Conservation (phyloP, 1,139 yeast species). For the Suzukiozyma palmioleophila region DNA sequence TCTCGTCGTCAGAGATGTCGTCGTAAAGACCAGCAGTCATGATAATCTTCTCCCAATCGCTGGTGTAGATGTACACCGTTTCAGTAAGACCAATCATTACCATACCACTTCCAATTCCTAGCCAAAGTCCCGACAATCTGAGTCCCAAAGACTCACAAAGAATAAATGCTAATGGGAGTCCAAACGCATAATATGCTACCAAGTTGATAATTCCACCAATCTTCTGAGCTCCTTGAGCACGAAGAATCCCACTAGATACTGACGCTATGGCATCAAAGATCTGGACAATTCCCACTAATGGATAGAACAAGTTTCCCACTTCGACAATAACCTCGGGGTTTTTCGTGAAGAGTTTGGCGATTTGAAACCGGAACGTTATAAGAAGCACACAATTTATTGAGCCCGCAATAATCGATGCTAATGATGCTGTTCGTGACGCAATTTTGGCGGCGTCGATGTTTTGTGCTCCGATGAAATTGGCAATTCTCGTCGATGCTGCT, state of each 20-base stretch:
- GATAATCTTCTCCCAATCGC: constrained; percentile 41
- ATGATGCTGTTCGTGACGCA: constrained; percentile 62
- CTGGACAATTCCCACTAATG: constrained; percentile 69
- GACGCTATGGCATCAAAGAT: constrained; percentile 79
- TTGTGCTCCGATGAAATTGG: constrained; percentile 81
- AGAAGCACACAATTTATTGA: constrained; percentile 50
- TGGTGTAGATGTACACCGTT: constrained; percentile 29
- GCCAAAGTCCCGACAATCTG: constrained; percentile 74
- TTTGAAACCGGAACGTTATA: constrained; percentile 45
- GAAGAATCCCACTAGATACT: constrained; percentile 75
- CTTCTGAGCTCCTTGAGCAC: constrained; percentile 86
- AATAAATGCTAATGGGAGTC: constrained; percentile 60
- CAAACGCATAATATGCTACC: constrained; percentile 63
- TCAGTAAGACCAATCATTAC: constrained; percentile 64
- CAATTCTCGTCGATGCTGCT: constrained; percentile 82
- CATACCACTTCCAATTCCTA: constrained; percentile 81
- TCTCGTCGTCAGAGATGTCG: constrained; percentile 2
- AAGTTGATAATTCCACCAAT: constrained; percentile 79
- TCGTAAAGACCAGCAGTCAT: constrained; percentile 21
- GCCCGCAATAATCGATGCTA: constrained; percentile 57
- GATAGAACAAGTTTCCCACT: constrained; percentile 50
- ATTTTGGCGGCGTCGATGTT: constrained; percentile 57
- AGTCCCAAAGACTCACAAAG: constrained; percentile 54
- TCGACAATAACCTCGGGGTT: constrained; percentile 59
- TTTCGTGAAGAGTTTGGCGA: constrained; percentile 66